Base-by-base conservation (phyloP, 352 stramenopile genomes). In the Phytopythium aichiense region DNA sequence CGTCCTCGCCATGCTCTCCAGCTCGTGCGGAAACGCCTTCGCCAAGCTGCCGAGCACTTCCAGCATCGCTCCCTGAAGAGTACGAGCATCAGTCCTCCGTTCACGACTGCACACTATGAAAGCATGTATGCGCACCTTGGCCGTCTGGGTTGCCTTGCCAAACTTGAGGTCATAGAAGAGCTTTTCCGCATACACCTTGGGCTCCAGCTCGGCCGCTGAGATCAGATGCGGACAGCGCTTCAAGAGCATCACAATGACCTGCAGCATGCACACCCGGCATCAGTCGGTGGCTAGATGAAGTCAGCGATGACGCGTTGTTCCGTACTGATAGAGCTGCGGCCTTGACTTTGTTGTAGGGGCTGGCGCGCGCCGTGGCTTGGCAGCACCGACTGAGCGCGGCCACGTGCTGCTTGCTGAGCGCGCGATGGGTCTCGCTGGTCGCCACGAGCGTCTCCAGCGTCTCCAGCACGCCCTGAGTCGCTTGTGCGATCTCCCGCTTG, bases 161-260 rank as follows among this genome's bases (percentile, higher is more conserved):
- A 88, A 92, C 66, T 88, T 87, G 55, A 92, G 78, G 43, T 92
- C 83, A 53, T 87, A 73, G 40, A 91, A 88, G 12, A 92, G 66
- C 57, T 91, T 91, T 30, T 88, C 79, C 45, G 79, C 61, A 43
- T 89, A 92, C 37, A 57, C 56, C 37, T 66, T 57, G 4, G 83
- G 79, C 35, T 86, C 71, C 23, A 89, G 67, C 18, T 86, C 79
- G 16, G 81, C 69, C n/a, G 60, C 75, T 6, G 70, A 63, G 7
- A 89, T 35, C 15, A 65, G 61, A 16, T 62, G 58, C 6, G 60
- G 43, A 1, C 69, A 67, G 52, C 80, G 69, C 59, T 89, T 79
- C 23, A 92, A 74, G 57, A 79, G 68, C 57, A 73, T 77, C 35
- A 89, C 73, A 31, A 92, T 60, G 54, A 91, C 77, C 79, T 86